Evolutionary conservation across 768 basidiomycete genomes (phyloP), one percentile per base, ranked within the genome.

Genomic region (Boletus insuetus): DNA sequence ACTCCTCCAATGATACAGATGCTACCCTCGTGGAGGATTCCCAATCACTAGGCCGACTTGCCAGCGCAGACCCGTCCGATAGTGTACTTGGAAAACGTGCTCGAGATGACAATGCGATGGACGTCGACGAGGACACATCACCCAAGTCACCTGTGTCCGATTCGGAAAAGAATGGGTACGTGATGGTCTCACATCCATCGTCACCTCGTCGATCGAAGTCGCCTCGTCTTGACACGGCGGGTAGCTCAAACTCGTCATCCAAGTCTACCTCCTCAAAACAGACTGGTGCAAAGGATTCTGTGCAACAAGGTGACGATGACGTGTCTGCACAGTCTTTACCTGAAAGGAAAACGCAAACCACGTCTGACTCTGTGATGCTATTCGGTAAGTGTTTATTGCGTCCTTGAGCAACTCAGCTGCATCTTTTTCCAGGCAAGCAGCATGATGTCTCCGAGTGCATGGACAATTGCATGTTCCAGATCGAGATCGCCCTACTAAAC

Each of bases 391-490:
- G 31, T 16, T 19, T 22, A 8, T 55, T 42, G 22, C 34, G 13
- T 47, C n/a, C n/a, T 13, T 20, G 19, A 58, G 31, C 6, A 38
- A 49, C 34, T 17, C 19, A 20, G 14, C 40, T 46, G 39, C 22
- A 66, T 40, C 29, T 45, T 56, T 45, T 54, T 9, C 38, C 54
- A 93, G 94, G 96, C 6, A 88, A 89, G 63, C 97, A 99, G 65
- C 96, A 99, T 65, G 97, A 99, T 69, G 95, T 98, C 13, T 88
- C 96, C 0, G 97, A 99, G 73, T 98, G 96, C 73, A 93, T 98
- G 89, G 96, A 98, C 72, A 98, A 98, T 64, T 95, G 95, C 75
- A 89, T 99, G 80, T 97, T 97, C 74, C 97, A 98, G 72, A 94
- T 98, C 48, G 97, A 99, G 72, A 89, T 92, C 5, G 94, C 94